phyloP scores from a whole-genome alignment of 2,329 filamentous ascomycete species.

The Fusarium setosum region DNA sequence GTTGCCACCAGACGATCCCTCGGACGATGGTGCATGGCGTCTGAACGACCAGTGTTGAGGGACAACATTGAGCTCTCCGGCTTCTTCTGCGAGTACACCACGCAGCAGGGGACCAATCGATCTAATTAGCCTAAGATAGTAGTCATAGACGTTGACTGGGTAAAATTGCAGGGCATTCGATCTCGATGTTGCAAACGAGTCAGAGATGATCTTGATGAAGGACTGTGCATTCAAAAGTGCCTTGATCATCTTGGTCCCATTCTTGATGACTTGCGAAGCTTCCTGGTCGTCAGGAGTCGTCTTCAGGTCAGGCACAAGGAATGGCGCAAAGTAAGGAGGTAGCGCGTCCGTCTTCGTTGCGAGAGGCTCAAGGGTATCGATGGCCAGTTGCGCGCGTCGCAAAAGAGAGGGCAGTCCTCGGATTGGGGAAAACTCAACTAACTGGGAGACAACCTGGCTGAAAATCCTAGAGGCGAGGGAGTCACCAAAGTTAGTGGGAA shows the following conservation, averaged over 20 bases:
- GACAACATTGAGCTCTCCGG: slow-evolving; percentile 77
- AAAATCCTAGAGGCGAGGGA: slow-evolving; percentile 76
- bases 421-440: slow-evolving; percentile 84
- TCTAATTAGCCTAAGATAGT: slow-evolving; percentile 79
- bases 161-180: slow-evolving; percentile 75
- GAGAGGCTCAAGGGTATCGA: slow-evolving; percentile 76
- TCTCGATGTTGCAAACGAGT: slow-evolving; percentile 78
- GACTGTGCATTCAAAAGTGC: slow-evolving; percentile 81
- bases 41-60: slow-evolving; percentile 72
- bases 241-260: slow-evolving; percentile 83
- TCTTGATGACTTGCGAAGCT: slow-evolving; percentile 56
- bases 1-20: slow-evolving; percentile 29
- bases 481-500: slow-evolving; percentile 72
- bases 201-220: slow-evolving; percentile 78
- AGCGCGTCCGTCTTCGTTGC: slow-evolving; percentile 60
- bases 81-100: slow-evolving; percentile 86
- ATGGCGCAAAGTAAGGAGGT: slow-evolving; percentile 77
- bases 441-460: slow-evolving; percentile 77
- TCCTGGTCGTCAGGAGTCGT: slow-evolving; percentile 47
- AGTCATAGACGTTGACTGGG: slow-evolving; percentile 85
- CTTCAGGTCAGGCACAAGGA: slow-evolving; percentile 61
- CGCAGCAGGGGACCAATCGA: slow-evolving; percentile 82
- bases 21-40: slow-evolving; percentile 44
- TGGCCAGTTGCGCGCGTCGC: slow-evolving; percentile 75
- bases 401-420: slow-evolving; percentile 85